These are phyloP conservation scores for Podila verticillata DNA, from an alignment of 192 early-diverging fungal species.

Conservation along the genomic window DNA sequence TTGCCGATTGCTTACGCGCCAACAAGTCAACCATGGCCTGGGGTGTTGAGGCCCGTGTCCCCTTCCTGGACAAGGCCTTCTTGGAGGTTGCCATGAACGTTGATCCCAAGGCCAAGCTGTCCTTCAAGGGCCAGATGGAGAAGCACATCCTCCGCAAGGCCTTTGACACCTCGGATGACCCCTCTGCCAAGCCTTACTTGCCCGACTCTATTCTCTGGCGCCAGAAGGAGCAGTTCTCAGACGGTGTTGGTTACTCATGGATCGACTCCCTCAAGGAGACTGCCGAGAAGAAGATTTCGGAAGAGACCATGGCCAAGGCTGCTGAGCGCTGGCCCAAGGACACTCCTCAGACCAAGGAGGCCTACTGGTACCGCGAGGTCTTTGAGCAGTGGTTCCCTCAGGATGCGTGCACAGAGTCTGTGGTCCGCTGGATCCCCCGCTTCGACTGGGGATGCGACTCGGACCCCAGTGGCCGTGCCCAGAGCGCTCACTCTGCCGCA, in stretches of 20 bases:
- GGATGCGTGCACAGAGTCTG: slow-evolving; percentile 86
- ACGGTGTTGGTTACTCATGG: slow-evolving; percentile 98
- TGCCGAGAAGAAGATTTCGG: slow-evolving; percentile 74
- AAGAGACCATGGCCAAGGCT: slow-evolving; percentile 78
- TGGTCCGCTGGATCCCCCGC: slow-evolving; percentile 96
- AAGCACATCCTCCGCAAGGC: slow-evolving; percentile 96
- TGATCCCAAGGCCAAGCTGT: slow-evolving; percentile 85
- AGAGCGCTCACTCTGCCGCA: slow-evolving; percentile 85
- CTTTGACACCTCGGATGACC: slow-evolving; percentile 89
- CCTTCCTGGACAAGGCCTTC: slow-evolving; percentile 95
- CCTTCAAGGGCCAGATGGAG: slow-evolving; percentile 82
- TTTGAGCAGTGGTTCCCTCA: slow-evolving; percentile 97
- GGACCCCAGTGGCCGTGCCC: slow-evolving; percentile 97
- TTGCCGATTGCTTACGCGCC: slow-evolving; percentile 95
- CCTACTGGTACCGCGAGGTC: slow-evolving; percentile 91
- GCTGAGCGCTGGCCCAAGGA: slow-evolving; percentile 83
- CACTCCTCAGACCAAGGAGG: slow-evolving; percentile 96
- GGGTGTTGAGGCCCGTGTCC: slow-evolving; percentile 98
- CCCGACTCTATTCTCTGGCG: slow-evolving; percentile 94
- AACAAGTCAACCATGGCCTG: slow-evolving; percentile 99
- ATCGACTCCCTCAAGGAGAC: slow-evolving; percentile 93
- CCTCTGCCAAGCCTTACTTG: slow-evolving; percentile 77
- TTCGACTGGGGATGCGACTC: slow-evolving; percentile 98
- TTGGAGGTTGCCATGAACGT: slow-evolving; percentile 93
- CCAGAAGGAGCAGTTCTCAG: slow-evolving; percentile 99